Base-by-base conservation (phyloP, 176 grass and related monocot genomes). In the Aegilops tauschii region DNA sequence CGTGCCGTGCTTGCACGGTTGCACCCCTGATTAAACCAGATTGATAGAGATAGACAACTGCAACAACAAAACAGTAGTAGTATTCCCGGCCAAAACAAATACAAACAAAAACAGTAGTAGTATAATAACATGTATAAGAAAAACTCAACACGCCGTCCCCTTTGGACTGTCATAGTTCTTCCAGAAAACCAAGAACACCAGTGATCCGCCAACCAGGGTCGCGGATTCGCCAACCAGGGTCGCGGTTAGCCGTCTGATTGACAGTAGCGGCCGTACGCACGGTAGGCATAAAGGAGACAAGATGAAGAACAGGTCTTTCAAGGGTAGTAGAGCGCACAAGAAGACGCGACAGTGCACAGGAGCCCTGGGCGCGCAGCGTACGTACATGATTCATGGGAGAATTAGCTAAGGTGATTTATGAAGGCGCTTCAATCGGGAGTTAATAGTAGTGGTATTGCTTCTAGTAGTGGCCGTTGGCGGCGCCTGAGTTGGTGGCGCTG, bases 391-490 rank as follows among this genome's bases (percentile, higher is more conserved):
- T 4, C 69, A 44, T 44, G 37, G 12, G 70, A 27, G n/a, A 45
- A 73, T 73, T 73, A 73, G 70, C 70, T 27, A 73, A 45, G 70
- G 70, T 73, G 12, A 45, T 45, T 44, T 73, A 73, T 44, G 69
- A 45, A 45, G 23, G 37, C 70, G 10, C 42, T 73, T 16, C 21
- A 25, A 16, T 52, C 1, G 28, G 47, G 14, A 54, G 42, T 75
- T 4, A 71, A 29, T 9, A 16, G 44, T 4, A 13, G 47, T 50
- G 4, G 14, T 16, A 50, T 5, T 9, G 28, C 5, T 6, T 21
- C 77, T 74, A 79, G 68, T 82, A 89, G 82, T 39, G 31, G 59
- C 74, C 49, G 64, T 13, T 32, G 58, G 8, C 54, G 69, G 44
- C 9, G 37, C 10, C 59, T n/a, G 32, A 28, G 78, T 64, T 8